Percentiles rank a stretch among this genome's conserved stretches.
phyloP scores from a whole-genome alignment of 768 basidiomycete genomes.

The Daedalea quercina region DNA sequence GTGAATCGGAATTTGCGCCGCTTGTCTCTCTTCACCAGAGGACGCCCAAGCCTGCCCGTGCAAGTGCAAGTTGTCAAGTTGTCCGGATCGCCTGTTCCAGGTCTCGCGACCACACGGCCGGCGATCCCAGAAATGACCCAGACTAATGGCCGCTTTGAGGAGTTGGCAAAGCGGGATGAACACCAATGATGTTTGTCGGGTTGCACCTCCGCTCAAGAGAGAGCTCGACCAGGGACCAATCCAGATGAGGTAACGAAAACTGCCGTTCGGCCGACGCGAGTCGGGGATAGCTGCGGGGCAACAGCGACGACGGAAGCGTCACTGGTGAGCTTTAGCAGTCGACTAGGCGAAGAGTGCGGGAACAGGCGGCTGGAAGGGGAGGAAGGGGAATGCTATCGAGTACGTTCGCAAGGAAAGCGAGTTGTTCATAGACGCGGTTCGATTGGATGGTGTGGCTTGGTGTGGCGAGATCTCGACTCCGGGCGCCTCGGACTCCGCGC shows the following conservation, averaged over 20 bases:
- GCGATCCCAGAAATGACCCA: too few relatives aligned
- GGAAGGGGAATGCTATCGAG: neutral
- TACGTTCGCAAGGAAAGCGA: neutral
- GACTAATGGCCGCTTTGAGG: too few relatives aligned
- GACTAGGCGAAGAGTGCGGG: neutral
- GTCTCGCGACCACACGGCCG: too few relatives aligned
- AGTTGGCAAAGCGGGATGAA: too few relatives aligned
- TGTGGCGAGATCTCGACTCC: neutral
- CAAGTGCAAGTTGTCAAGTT: too few relatives aligned
- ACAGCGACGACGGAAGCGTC: too few relatives aligned
- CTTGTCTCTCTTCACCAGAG: too few relatives aligned
- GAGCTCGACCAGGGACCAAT: neutral
- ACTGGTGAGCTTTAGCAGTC: neutral
- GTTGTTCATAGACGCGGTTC: neutral
- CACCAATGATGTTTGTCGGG: neutral
- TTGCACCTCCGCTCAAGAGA: neutral
- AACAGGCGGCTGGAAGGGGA: neutral
- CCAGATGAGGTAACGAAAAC: neutral
- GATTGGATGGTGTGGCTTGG: neutral
- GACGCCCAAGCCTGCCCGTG: too few relatives aligned
- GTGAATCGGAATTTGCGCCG: too few relatives aligned
- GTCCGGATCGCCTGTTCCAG: too few relatives aligned
- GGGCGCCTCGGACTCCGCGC: neutral
- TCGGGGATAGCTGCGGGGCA: too few relatives aligned
- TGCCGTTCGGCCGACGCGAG: neutral